Evolutionary conservation across 106 monocot genomes (phyloP), one percentile per base, ranked within the genome.

Genomic region (Acanthochlamys bracteata): DNA sequence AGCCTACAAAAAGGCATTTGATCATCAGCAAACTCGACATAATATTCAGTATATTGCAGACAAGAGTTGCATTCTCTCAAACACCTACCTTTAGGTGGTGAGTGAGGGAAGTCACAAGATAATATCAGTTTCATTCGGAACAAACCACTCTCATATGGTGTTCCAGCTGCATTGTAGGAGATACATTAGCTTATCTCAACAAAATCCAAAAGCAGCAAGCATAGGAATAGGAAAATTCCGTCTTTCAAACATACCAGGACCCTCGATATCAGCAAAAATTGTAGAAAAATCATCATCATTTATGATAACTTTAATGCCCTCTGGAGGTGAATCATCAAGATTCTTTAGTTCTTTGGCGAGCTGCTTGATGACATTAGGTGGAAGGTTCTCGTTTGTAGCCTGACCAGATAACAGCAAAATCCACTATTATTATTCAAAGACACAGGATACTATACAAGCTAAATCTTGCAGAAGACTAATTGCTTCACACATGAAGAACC

Each of bases 231-330:
- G 24, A 47, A n/a, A n/a, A 61, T 23, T 3, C 21, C 22, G 11
- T 4, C 11, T 19, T 7, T 25, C 9, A 24, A 12, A 53, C 66
- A 10, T 69, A 96, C 95, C 84, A 64, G 95, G 95, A 15, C 95
- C 95, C 64, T 96, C 90, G 55, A 96, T 91, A 78, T 96, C 95
- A 65, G 95, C 95, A 80, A 69, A 86, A 73, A 96, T 96, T 41
- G 78, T 81, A 23, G 95, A 74, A 43, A 96, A 90, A 59, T 96
- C 88, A 68, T 91, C 95, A 67, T 91, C 95, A 80, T 91, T 90
- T 54, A 96, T 78, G 60, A 84, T 66, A 11, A 96, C 83, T 74
- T 87, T 83, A 49, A 96, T 91, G 62, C 95, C 95, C 78, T 96
- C 95, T 15, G 95, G 90, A 57, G 95, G 95, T 45, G 87, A 64